Conservation (phyloP, 2,329 filamentous ascomycete genomes). For the Colletotrichum brevisporum region DNA sequence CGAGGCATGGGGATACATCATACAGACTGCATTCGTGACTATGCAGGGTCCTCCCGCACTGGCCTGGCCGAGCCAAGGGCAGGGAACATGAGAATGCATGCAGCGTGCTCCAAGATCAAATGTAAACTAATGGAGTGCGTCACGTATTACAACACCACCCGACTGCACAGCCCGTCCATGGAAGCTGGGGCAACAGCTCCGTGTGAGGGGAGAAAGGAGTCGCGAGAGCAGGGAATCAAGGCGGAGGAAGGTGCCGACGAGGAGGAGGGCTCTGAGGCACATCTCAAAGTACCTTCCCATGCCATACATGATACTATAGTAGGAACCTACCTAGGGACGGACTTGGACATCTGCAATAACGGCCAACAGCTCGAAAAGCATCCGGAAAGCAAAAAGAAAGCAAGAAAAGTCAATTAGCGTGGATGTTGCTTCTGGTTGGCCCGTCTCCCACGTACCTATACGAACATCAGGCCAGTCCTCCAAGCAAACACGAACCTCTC, state of each 20-base stretch:
- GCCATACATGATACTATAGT: too few species aligned
- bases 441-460: too few species aligned
- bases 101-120: conserved; percentile 13
- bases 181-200: too few species aligned
- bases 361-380: neutral
- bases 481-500: neutral
- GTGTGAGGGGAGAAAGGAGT: too few species aligned
- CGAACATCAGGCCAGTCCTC: neutral
- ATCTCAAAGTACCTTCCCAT: too few species aligned
- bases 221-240: too few species aligned
- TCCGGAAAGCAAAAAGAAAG: neutral
- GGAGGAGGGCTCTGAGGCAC: too few species aligned
- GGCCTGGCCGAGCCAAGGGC: neutral
- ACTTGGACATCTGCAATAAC: neutral
- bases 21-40: too few species aligned
- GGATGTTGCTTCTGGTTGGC: conserved; percentile 11
- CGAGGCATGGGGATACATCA: neutral
- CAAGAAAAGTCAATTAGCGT: neutral
- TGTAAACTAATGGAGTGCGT: conserved; percentile 4
- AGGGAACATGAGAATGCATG: conserved; percentile 4
- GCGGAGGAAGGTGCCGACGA: too few species aligned
- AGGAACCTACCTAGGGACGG: too few species aligned
- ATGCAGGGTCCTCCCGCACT: conserved; percentile 28
- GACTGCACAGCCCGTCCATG: too few species aligned
- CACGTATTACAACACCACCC: too few species aligned